A percentile compares a stretch with the other conserved stretches of the same genome.
These are phyloP conservation scores for Rhizophora apiculata DNA, from an alignment of 345 rosid species.

Conservation along the genomic window DNA sequence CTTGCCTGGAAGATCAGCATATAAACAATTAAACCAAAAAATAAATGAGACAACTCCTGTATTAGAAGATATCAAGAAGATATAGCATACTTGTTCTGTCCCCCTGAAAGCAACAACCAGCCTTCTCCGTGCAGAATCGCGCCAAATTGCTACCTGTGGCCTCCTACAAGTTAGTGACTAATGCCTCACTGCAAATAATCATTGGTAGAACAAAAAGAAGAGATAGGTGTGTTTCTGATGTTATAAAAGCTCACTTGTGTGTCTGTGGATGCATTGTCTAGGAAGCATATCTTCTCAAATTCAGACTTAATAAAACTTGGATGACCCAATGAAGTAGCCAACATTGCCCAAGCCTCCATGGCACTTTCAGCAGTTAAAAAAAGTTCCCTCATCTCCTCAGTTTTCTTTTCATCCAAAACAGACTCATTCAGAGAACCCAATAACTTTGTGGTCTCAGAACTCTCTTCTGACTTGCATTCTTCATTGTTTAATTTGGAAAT, in stretches of 20 bases:
- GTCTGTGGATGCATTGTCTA: slow-evolving; percentile 80
- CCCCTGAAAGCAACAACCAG: slow-evolving; percentile 93
- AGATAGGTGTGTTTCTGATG: not conserved
- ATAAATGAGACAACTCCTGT: slow-evolving; percentile 3
- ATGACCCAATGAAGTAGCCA: slow-evolving; percentile 89
- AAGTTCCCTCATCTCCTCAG: slow-evolving; percentile 86
- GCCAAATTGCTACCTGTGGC: slow-evolving; percentile 92
- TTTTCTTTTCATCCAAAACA: slow-evolving; percentile 52
- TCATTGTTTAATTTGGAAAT: slow-evolving; percentile 68
- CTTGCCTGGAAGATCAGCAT: slow-evolving; percentile 47
- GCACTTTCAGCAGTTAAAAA: slow-evolving; percentile 91
- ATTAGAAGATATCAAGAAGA: slow-evolving; percentile 16
- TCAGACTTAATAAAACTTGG: slow-evolving; percentile 94
- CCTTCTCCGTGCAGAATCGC: slow-evolving; percentile 72
- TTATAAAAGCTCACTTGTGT: slow-evolving; percentile 60
- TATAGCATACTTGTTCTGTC: slow-evolving; percentile 76
- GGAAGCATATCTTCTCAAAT: slow-evolving; percentile 87
- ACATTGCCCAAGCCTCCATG: slow-evolving; percentile 99
- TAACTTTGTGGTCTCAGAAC: slow-evolving; percentile 34
- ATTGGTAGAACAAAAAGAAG: slow-evolving; percentile 1
- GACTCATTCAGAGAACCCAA: slow-evolving; percentile 36
- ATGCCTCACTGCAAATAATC: slow-evolving; percentile 6
- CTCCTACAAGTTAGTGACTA: slow-evolving; percentile 26
- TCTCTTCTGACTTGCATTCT: slow-evolving; percentile 28
- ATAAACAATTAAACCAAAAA: slow-evolving; percentile 19